phyloP scores from a whole-genome alignment of 2,329 filamentous ascomycete genomes.

The Diaporthe vexans region DNA sequence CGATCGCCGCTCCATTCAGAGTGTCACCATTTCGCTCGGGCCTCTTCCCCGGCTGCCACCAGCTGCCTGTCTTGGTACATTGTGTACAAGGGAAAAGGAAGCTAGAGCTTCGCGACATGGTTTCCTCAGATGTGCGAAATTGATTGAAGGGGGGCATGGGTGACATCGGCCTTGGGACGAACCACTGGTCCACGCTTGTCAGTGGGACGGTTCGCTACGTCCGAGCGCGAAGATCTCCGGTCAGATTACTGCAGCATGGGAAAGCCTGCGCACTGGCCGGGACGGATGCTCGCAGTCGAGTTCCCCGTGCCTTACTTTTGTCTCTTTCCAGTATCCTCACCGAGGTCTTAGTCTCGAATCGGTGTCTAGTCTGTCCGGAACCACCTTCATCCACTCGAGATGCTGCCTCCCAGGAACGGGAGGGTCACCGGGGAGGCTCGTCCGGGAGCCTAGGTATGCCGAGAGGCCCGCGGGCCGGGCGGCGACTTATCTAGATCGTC shows the following conservation, averaged over 20 bases:
- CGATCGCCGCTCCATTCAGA: slow-evolving; percentile 21
- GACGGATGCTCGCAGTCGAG: slow-evolving; percentile 12
- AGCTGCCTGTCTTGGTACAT: background rate
- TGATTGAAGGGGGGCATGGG: slow-evolving; percentile 14
- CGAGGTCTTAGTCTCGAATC: background rate
- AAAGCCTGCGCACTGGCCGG: slow-evolving; percentile 3
- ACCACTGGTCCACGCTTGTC: slow-evolving; percentile 19
- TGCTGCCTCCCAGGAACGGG: background rate
- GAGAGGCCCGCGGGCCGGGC: no score
- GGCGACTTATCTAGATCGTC: background rate
- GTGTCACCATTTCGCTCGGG: slow-evolving; percentile 7
- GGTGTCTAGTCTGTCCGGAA: background rate
- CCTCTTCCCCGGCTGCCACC: slow-evolving; percentile 6
- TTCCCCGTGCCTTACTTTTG: background rate
- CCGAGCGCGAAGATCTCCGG: slow-evolving; percentile 29
- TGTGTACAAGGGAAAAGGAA: background rate
- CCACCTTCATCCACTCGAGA: background rate
- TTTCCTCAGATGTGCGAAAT: slow-evolving; percentile 10
- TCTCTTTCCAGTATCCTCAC: slow-evolving; percentile 13
- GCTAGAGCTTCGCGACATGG: background rate
- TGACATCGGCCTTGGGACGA: slow-evolving; percentile 26
- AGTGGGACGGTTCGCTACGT: slow-evolving; percentile 15
- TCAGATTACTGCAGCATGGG: background rate
- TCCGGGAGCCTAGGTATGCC: background rate
- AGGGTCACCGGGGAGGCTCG: background rate